Evolutionary conservation across 768 basidiomycete species (phyloP).

Genomic region (Pleurotus eryngii): DNA sequence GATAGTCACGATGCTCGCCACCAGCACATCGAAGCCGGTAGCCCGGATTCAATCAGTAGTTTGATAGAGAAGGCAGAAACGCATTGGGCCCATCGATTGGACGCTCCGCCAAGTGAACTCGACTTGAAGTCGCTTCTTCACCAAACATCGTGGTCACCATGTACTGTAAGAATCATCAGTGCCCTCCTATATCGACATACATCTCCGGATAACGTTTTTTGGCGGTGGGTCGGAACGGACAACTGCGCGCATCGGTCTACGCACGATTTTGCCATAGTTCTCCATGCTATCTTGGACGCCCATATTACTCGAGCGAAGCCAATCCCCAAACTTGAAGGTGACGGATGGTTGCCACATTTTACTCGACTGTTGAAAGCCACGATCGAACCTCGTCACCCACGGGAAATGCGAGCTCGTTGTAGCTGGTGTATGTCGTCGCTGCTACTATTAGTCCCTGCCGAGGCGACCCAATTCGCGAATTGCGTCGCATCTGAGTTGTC

Average conservation of each 20-base stretch:
- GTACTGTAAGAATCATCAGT: conserved; percentile 41
- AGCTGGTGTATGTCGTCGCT: conserved; percentile 27
- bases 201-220: conserved; percentile 21
- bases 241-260: conserved; percentile 18
- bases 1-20: conserved; percentile 21
- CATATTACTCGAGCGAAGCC: conserved; percentile 11
- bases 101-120: conserved; percentile 17
- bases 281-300: conserved; percentile 48
- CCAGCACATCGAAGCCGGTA: conserved; percentile 2
- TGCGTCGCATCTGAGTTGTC: conserved; percentile 25
- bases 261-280: conserved; percentile 31
- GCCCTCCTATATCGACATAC: conserved; percentile 40
- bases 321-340: conserved; percentile 13
- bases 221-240: conserved; percentile 39
- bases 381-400: conserved; percentile 13
- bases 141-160: conserved; percentile 38
- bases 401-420: conserved; percentile 15
- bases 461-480: conserved; percentile 16
- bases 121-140: conserved; percentile 34
- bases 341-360: conserved; percentile 29
- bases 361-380: conserved; percentile 17
- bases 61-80: conserved; percentile 22
- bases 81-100: conserved; percentile 30
- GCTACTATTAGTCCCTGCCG: conserved; percentile 20
- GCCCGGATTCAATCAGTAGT: conserved; percentile 12